These are phyloP conservation scores for Carex pumila DNA, from an alignment of 176 grass and related monocot genomes.

Conservation along the genomic window DNA sequence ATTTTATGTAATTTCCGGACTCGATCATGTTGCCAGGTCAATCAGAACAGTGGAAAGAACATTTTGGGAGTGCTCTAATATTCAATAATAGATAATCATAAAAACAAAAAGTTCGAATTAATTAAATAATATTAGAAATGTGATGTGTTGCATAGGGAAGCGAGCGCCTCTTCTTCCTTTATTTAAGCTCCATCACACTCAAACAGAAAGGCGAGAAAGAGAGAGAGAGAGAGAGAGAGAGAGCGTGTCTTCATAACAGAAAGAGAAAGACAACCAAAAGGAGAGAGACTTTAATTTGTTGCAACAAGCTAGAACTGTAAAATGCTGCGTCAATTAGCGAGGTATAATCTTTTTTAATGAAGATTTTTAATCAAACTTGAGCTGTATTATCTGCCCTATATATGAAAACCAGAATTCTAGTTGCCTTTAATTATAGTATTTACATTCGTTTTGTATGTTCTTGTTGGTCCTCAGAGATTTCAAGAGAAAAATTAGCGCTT, in stretches of 20 bases:
- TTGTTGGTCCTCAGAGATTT: not conserved
- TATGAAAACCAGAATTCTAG: not conserved
- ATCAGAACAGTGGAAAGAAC: not conserved
- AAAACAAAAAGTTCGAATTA: not conserved
- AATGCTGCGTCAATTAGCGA: slow-evolving; percentile 4
- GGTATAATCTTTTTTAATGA: not conserved
- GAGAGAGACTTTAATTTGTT: not conserved
- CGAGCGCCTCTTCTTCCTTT: slow-evolving; percentile 1
- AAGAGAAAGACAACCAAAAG: not conserved
- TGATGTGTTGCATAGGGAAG: slow-evolving; percentile 13
- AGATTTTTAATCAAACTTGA: not conserved
- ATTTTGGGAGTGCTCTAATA: slow-evolving; percentile 8
- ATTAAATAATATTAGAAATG: not conserved
- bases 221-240: slow-evolving; percentile 1
- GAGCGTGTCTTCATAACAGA: not conserved
- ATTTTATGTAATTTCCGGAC: too few species aligned
- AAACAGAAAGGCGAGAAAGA: slow-evolving; percentile 8
- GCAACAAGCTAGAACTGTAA: not conserved
- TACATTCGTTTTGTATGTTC: not conserved
- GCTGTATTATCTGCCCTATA: not conserved
- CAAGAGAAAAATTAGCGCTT: not conserved
- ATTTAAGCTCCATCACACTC: slow-evolving; percentile 15
- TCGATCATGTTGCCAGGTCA: not conserved
- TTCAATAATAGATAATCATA: not conserved
- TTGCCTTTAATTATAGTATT: not conserved